Evolutionary conservation across 306 rosid species (phyloP).

Genomic region (Sophora flavescens): DNA sequence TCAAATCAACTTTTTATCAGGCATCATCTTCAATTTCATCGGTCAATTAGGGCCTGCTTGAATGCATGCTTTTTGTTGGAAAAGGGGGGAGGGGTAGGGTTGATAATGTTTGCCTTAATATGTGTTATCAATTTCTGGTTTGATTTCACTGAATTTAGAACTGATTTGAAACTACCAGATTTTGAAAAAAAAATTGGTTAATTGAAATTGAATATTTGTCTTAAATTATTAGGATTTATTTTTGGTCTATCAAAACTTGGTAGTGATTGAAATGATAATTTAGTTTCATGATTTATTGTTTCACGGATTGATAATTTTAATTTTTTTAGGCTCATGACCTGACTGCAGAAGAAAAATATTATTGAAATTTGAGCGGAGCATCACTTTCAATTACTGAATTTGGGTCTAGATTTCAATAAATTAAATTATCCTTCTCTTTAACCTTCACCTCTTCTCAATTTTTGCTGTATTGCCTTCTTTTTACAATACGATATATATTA

Average conservation of each 20-base stretch:
- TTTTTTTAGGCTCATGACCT: not conserved
- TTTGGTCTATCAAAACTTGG: not conserved
- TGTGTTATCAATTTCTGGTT: too few relatives aligned
- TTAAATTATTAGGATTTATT: not conserved
- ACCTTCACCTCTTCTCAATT: not conserved
- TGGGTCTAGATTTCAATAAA: not conserved
- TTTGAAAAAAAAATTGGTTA: too few relatives aligned
- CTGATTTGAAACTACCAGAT: not conserved
- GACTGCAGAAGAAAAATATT: not conserved
- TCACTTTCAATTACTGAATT: not conserved
- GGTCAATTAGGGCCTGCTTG: too few relatives aligned
- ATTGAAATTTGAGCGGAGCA: not conserved
- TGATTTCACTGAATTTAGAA: constrained; percentile 5
- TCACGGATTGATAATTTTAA: not conserved
- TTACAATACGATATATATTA: not conserved
- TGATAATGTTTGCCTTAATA: too few relatives aligned
- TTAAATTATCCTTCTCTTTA: not conserved
- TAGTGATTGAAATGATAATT: not conserved
- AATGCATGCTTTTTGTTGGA: too few relatives aligned
- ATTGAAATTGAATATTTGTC: not conserved
- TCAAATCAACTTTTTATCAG: not conserved
- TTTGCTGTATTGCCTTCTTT: not conserved
- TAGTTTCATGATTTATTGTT: constrained; percentile 1
- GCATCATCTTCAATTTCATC: too few relatives aligned
- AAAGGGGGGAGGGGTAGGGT: too few relatives aligned